A percentile compares a stretch with the other conserved stretches of the same genome.
phyloP scores from a whole-genome alignment of 2,329 filamentous ascomycete genomes.

The Hymenotorrendiella dingleyae region DNA sequence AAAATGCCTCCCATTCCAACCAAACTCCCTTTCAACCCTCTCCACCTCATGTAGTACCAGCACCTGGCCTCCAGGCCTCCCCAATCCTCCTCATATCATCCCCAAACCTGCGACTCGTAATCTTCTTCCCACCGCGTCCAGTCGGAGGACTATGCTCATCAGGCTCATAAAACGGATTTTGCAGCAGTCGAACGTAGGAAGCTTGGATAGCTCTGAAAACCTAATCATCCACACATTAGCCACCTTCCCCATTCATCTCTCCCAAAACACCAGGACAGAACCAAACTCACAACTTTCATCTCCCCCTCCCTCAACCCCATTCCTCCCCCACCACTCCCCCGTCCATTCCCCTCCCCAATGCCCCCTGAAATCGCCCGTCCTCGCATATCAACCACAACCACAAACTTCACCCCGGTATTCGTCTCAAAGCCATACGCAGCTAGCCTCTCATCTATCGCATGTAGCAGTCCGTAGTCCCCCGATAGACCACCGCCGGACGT shows the following conservation, averaged over 20 bases:
- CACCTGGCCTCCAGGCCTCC: slow-evolving; percentile 72
- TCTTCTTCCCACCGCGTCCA: slow-evolving; percentile 57
- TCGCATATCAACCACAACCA: slow-evolving; percentile 86
- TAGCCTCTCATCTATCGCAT: slow-evolving; percentile 88
- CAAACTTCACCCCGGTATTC: slow-evolving; percentile 87
- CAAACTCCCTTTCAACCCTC: too few relatives aligned
- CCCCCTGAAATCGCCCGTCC: slow-evolving; percentile 44
- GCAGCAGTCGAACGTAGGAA: slow-evolving; percentile 81
- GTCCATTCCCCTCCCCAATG: slow-evolving; percentile 27
- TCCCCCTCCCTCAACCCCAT: slow-evolving; percentile 78
- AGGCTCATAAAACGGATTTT: slow-evolving; percentile 93
- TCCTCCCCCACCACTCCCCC: slow-evolving; percentile 28
- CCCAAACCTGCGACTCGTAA: slow-evolving; percentile 74
- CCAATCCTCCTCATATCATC: slow-evolving; percentile 82
- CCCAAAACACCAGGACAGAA: not conserved
- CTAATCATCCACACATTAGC: slow-evolving; percentile 33
- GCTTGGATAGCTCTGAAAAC: slow-evolving; percentile 87
- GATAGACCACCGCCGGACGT: slow-evolving; percentile 47
- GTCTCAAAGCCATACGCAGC: slow-evolving; percentile 95
- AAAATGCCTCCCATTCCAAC: too few relatives aligned
- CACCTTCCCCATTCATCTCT: not conserved
- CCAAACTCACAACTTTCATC: slow-evolving; percentile 63
- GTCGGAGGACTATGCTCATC: slow-evolving; percentile 67
- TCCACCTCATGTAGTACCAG: slow-evolving; percentile 37
- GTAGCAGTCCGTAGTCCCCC: slow-evolving; percentile 85